phyloP scores from a whole-genome alignment of 441 rosid species.

The Euphorbia schlechtendalii region DNA sequence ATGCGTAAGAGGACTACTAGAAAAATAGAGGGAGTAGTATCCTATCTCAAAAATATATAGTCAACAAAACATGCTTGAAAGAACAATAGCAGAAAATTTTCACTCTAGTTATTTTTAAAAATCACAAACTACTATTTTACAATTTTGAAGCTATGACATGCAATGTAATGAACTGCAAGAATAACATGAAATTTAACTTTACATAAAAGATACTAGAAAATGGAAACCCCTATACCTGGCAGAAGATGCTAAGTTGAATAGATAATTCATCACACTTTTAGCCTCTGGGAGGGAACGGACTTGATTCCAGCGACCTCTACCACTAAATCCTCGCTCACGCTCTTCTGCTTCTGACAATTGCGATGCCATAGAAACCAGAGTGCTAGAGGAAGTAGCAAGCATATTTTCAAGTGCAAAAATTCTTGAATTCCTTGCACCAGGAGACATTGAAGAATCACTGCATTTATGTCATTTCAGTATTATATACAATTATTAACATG shows the following conservation, averaged over 20 bases:
- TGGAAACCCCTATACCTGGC: constrained; percentile 68
- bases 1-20: too few relatives aligned
- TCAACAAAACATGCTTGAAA: not conserved
- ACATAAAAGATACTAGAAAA: not conserved
- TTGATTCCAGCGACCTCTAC: constrained; percentile 98
- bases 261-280: constrained; percentile 72
- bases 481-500: constrained; percentile 4
- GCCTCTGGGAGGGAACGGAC: constrained; percentile 86
- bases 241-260: constrained; percentile 79
- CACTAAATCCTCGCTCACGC: constrained; percentile 73
- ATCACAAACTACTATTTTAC: not conserved
- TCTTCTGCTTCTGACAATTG: too few relatives aligned
- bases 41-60: too few relatives aligned
- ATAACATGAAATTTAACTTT: not conserved
- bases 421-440: constrained; percentile 95
- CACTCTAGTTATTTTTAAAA: not conserved
- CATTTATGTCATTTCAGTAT: constrained; percentile 21
- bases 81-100: not conserved
- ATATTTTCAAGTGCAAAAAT: constrained; percentile 92
- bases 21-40: too few relatives aligned
- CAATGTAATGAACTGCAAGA: not conserved
- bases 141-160: not conserved
- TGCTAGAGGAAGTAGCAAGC: constrained; percentile 83
- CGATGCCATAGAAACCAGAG: constrained; percentile 93
- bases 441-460: constrained; percentile 74